phyloP scores from a whole-genome alignment of 2,329 filamentous ascomycete genomes.

The Chrysoporthe austroafricana region DNA sequence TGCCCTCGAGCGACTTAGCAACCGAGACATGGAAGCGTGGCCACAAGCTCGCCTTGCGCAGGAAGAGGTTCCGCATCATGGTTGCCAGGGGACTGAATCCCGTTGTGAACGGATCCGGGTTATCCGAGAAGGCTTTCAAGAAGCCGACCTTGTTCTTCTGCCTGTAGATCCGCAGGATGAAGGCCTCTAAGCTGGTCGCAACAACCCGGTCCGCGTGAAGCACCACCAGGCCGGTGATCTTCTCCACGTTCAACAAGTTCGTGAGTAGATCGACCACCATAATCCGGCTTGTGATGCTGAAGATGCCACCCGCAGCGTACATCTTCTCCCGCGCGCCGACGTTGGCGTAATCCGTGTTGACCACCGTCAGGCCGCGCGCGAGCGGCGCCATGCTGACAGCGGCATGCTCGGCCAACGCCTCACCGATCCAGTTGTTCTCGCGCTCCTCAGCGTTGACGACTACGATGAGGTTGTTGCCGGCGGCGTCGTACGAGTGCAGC shows the following conservation, averaged over 20 bases:
- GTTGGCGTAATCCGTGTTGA: conserved; percentile 93
- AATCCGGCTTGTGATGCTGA: conserved; percentile 95
- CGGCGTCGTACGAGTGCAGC: conserved; percentile 94
- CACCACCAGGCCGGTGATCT: conserved; percentile 83
- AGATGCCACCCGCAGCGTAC: conserved; percentile 86
- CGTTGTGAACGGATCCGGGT: conserved; percentile 84
- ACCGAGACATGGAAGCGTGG: conserved; percentile 92
- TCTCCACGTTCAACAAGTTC: conserved; percentile 78
- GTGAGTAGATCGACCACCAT: conserved; percentile 92
- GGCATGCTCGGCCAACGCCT: conserved; percentile 93
- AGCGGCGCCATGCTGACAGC: conserved; percentile 82
- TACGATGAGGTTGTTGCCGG: conserved; percentile 89
- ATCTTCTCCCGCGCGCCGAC: conserved; percentile 88
- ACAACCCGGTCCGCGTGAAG: conserved; percentile 87
- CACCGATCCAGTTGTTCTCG: conserved; percentile 96
- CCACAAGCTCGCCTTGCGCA: conserved; percentile 87
- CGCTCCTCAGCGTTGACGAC: conserved; percentile 87
- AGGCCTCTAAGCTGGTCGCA: conserved; percentile 89
- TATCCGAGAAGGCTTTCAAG: conserved; percentile 94
- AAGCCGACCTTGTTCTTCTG: conserved; percentile 95
- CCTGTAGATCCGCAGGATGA: conserved; percentile 90
- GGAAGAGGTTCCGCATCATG: conserved; percentile 91
- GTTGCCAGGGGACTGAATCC: conserved; percentile 87
- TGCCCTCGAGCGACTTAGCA: conserved; percentile 85
- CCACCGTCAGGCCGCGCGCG: conserved; percentile 83